Evolutionary conservation across 352 stramenopile genomes (phyloP), one percentile per base, ranked within the genome.

Genomic region (Pythium aristosporum): DNA sequence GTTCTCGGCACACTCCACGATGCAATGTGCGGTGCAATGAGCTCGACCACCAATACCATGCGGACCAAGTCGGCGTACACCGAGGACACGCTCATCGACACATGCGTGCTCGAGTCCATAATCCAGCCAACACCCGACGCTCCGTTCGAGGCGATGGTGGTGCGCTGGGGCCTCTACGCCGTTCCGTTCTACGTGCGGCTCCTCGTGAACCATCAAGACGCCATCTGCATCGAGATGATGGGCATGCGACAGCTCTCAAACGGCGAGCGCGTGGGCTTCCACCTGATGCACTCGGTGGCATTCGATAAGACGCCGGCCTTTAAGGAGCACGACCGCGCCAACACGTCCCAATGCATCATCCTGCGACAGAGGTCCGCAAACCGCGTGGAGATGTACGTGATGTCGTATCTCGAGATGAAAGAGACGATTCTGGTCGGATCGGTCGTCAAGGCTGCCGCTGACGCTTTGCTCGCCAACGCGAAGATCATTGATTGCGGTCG

Each of bases 131-230:
- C 69, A 0, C 57, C 48, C 5, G 30, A 52, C 5, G 62, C 83
- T 30, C 81, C 81, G n/a, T 90, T 88, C 60, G 71, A 69, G 28
- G 77, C 77, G 12, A 59, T 87, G 20, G 77, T 59, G 16, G 66
- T 90, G 49, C 86, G 85, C 49, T 90, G 79, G 81, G 25, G 82
- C 25, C 77, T 84, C 60, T 28, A 72, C 77, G 47, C 69, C 76
- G n/a, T n/a, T n/a, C n/a, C n/a, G n/a, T n/a, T n/a, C n/a, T n/a
- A n/a, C n/a, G n/a, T n/a, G n/a, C n/a, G n/a, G n/a, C n/a, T n/a
- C n/a, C n/a, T n/a, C n/a, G n/a, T n/a, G n/a, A n/a, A n/a, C n/a
- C n/a, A n/a, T n/a, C n/a, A n/a, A n/a, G n/a, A n/a, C n/a, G n/a
- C 41, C 50, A 67, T 91, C 11, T 86, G 73, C 53, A 56, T 89